A percentile compares a stretch with the other conserved stretches of the same genome.
Conservation (phyloP, 192 early-diverging fungal species). For the Mortierella alpina region DNA sequence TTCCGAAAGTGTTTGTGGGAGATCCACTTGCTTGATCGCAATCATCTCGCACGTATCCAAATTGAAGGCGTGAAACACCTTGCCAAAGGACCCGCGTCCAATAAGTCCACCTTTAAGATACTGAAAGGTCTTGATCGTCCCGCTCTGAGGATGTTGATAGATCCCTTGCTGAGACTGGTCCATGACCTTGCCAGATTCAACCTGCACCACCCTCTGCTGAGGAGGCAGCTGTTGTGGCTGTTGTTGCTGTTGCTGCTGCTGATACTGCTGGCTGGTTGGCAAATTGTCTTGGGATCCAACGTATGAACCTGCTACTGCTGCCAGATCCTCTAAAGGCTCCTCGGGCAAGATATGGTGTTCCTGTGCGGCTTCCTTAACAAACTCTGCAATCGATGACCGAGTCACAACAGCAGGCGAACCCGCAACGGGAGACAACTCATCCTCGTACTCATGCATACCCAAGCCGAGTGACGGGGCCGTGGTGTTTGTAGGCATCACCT, state of each 20-base stretch:
- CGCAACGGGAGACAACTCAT: slow-evolving; percentile 42
- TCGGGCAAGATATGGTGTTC: slow-evolving; percentile 41
- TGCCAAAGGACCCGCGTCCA: slow-evolving; percentile 86
- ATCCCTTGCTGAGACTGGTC: slow-evolving; percentile 42
- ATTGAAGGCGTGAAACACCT: slow-evolving; percentile 82
- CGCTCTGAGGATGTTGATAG: slow-evolving; percentile 49
- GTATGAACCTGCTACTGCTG: background rate
- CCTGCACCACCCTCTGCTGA: slow-evolving; percentile 20
- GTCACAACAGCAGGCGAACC: slow-evolving; percentile 34
- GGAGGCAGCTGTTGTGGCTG: background rate
- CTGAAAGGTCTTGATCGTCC: slow-evolving; percentile 62
- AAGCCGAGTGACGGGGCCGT: slow-evolving; percentile 21
- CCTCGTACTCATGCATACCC: slow-evolving; percentile 38
- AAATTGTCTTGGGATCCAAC: slow-evolving; percentile 4
- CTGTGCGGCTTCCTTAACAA: slow-evolving; percentile 38
- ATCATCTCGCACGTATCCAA: slow-evolving; percentile 80
- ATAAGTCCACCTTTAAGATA: slow-evolving; percentile 84
- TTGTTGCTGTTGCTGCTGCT: slow-evolving; percentile 7
- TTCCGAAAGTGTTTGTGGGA: slow-evolving; percentile 65
- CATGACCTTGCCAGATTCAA: slow-evolving; percentile 43
- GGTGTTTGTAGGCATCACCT: slow-evolving; percentile 59
- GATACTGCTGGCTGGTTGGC: background rate
- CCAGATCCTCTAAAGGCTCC: slow-evolving; percentile 1
- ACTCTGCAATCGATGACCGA: slow-evolving; percentile 42
- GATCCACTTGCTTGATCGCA: slow-evolving; percentile 85